Conservation (phyloP, 495 filamentous ascomycete species). For the Penicillium ochrochloron region DNA sequence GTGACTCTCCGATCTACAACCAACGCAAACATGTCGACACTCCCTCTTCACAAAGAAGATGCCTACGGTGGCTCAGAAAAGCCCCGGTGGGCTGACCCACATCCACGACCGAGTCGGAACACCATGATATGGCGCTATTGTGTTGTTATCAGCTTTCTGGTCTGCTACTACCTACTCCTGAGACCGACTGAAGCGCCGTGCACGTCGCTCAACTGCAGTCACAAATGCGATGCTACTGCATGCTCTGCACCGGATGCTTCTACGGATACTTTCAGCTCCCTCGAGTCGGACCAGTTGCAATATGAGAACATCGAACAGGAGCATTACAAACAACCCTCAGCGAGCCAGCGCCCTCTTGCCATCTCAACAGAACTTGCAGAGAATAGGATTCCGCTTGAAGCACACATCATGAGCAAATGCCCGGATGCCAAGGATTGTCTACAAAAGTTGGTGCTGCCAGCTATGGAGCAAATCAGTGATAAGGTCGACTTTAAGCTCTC, state of each 20-base stretch:
- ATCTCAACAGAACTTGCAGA: background rate
- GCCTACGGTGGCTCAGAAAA: slow-evolving; percentile 5
- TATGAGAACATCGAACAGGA: background rate
- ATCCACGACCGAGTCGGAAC: slow-evolving; percentile 15
- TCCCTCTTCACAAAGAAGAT: slow-evolving; percentile 29
- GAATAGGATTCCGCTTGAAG: slow-evolving; percentile 75
- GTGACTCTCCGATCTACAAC: background rate
- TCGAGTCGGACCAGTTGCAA: background rate
- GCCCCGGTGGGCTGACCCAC: slow-evolving; percentile 12
- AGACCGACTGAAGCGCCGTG: slow-evolving; percentile 12
- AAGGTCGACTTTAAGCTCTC: slow-evolving; percentile 92
- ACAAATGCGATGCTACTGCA: background rate
- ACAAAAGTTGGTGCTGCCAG: slow-evolving; percentile 76
- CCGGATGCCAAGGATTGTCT: slow-evolving; percentile 85
- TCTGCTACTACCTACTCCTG: slow-evolving; percentile 30
- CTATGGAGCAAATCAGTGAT: slow-evolving; percentile 77
- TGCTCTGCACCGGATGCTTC: background rate
- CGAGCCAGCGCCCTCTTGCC: background rate
- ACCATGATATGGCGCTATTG: slow-evolving; percentile 23
- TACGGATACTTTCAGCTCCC: no score
- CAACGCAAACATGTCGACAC: slow-evolving; percentile 30
- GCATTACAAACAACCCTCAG: background rate
- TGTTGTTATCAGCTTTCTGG: slow-evolving; percentile 24
- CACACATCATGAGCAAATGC: slow-evolving; percentile 95
- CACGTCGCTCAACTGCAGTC: background rate